Evolutionary conservation across 805 yeast genomes (phyloP), one percentile per base, ranked within the genome.

Genomic region (Cyberlindnera suaveolens): DNA sequence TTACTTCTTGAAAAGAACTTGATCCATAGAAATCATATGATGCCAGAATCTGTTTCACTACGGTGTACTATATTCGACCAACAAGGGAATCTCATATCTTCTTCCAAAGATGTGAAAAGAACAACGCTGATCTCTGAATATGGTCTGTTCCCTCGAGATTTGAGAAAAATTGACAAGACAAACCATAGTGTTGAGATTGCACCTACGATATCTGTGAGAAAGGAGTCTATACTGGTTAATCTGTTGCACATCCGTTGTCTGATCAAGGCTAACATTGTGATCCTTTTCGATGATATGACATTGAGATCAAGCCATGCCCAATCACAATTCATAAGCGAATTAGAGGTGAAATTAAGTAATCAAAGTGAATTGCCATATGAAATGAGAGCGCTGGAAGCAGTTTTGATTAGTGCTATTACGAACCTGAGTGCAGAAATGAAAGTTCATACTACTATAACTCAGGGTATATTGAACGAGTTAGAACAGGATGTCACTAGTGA

Each of bases 381-480:
- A 58, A 81, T 90, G 57, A 69, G 95, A 38, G 99, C 97, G 0
- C 60, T 93, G 33, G 99, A 93, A 57, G 80, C 95, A 0, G 84
- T 93, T 8, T 74, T 93, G 49, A 79, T 87, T 27, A 82, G 85
- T 41, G 95, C 87, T 3, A 74, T 88, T 32, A 73, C 85, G 1
- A 85, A 88, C 47, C 66, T 93, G 39, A 82, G 82, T 38, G 81
- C 90, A 1, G 99, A 93, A 58, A 80, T 90, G 85, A 83, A 82
- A 52, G 88, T 86, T 6, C 93, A 87, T 51, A 75, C 80, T 7
- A 83, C 85, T 0, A 83, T 85, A 6, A 79, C 91, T 13, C 77
- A 77, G 37, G 85, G 85, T 6, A 77, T 90, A 8, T 66, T 93
- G 36, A 67, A 70, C 30, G 95, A 89, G 40, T 67, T 93, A 36